These are phyloP conservation scores for Nicotiana paniculata DNA, from an alignment of 257 asterid species.

Conservation along the genomic window DNA sequence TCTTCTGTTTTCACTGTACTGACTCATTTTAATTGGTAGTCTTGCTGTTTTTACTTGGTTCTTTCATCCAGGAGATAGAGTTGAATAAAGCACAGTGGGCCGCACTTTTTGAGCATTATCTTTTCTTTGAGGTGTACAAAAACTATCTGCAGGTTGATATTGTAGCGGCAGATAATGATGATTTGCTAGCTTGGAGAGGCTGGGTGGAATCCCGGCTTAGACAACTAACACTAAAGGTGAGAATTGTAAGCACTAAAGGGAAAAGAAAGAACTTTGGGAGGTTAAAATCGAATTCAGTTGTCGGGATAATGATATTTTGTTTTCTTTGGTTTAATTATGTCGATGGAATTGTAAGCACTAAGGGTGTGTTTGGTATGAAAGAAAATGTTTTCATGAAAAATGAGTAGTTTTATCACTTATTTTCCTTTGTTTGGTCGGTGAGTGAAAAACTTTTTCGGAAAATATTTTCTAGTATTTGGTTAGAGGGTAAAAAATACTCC, in stretches of 20 bases:
- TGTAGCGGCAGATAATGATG: slow-evolving; percentile 26
- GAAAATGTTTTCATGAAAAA: too few species aligned
- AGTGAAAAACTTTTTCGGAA: too few species aligned
- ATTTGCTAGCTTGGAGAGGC: slow-evolving; percentile 35
- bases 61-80: slow-evolving; percentile 27
- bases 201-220: slow-evolving; percentile 40
- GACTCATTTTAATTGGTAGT: not conserved
- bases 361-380: too few species aligned
- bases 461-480: too few species aligned
- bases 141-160: slow-evolving; percentile 40
- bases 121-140: slow-evolving; percentile 37
- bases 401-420: too few species aligned
- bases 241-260: not conserved
- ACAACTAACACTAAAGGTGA: slow-evolving; percentile 29
- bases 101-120: slow-evolving; percentile 24
- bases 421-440: too few species aligned
- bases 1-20: not conserved
- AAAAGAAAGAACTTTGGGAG: not conserved
- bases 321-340: not conserved
- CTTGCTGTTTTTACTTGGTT: not conserved
- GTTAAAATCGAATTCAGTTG: not conserved
- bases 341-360: not conserved
- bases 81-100: slow-evolving; percentile 25
- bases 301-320: not conserved
- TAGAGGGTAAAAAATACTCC: too few species aligned